Conservation (phyloP, 129 eudicot species). For the Flaveria ramosissima region DNA sequence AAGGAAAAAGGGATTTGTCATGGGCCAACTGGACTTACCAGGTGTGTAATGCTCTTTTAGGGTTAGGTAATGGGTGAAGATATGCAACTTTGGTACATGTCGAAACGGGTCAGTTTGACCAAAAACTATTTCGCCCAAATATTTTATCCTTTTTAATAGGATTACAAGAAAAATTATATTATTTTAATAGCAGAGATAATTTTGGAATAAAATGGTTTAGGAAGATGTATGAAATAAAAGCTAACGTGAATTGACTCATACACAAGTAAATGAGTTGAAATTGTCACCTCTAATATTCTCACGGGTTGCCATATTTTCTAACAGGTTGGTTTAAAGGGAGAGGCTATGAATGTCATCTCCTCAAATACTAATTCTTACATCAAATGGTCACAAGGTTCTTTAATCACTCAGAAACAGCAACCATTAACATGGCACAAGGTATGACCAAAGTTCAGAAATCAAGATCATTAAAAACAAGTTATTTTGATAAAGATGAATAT, state of each 20-base stretch:
- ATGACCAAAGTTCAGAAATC: slow-evolving; percentile 10
- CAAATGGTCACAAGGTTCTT: slow-evolving; percentile 75
- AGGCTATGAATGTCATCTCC: slow-evolving; percentile 72
- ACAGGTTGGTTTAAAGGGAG: slow-evolving; percentile 98
- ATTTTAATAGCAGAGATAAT: not conserved
- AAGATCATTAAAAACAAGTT: not conserved
- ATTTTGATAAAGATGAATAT: not conserved
- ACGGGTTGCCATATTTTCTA: not conserved
- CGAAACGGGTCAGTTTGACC: slow-evolving; percentile 1
- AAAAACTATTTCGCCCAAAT: not conserved
- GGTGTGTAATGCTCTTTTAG: slow-evolving; percentile 38
- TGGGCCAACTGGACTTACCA: slow-evolving; percentile 87
- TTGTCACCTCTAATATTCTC: slow-evolving; percentile 6
- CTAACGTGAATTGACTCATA: not conserved
- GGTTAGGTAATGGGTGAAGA: not conserved
- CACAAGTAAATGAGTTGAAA: not conserved
- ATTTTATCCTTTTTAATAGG: not conserved
- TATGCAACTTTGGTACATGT: not conserved
- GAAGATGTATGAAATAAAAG: not conserved
- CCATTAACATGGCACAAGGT: slow-evolving; percentile 99
- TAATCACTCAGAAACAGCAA: slow-evolving; percentile 66
- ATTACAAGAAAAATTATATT: not conserved
- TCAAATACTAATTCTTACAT: slow-evolving; percentile 54
- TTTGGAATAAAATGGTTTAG: not conserved
- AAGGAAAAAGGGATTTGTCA: slow-evolving; percentile 78